These are phyloP conservation scores for Solanum chaucha DNA, from an alignment of 257 asterid genomes.

Conservation along the genomic window DNA sequence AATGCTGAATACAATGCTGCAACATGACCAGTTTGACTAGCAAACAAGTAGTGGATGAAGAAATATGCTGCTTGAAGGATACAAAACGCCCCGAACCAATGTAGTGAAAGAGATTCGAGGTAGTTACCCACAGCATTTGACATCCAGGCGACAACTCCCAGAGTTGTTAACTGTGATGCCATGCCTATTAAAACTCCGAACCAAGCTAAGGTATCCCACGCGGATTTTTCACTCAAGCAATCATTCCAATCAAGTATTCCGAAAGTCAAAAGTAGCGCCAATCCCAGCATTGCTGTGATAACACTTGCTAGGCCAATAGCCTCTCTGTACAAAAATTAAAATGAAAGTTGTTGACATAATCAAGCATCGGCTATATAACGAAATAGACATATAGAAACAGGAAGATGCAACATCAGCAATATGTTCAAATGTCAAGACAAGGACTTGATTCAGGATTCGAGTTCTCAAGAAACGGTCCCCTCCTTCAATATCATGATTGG, in stretches of 20 bases:
- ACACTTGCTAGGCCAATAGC: constrained; percentile 45
- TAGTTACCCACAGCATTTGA: constrained; percentile 35
- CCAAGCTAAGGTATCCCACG: constrained; percentile 85
- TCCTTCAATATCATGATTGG: not conserved
- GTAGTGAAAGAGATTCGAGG: constrained; percentile 36
- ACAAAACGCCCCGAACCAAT: constrained; percentile 38
- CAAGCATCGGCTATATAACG: not conserved
- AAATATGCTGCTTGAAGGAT: constrained; percentile 67
- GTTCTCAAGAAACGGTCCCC: not conserved
- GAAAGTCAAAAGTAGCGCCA: constrained; percentile 35
- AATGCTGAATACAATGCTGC: constrained; percentile 85
- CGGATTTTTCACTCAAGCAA: constrained; percentile 61
- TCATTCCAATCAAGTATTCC: constrained; percentile 76
- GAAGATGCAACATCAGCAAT: not conserved
- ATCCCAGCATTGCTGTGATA: constrained; percentile 64
- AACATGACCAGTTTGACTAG: constrained; percentile 90
- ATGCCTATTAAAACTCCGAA: constrained; percentile 67
- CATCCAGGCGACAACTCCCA: constrained; percentile 66
- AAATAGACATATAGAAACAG: not conserved
- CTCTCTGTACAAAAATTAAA: constrained; percentile 27
- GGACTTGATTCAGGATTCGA: not conserved
- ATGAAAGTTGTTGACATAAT: not conserved
- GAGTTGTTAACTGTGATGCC: constrained; percentile 49
- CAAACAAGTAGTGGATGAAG: constrained; percentile 75
- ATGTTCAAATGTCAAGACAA: not conserved